Base-by-base conservation (phyloP, 257 asterid species). In the Solanum pinnatisectum region DNA sequence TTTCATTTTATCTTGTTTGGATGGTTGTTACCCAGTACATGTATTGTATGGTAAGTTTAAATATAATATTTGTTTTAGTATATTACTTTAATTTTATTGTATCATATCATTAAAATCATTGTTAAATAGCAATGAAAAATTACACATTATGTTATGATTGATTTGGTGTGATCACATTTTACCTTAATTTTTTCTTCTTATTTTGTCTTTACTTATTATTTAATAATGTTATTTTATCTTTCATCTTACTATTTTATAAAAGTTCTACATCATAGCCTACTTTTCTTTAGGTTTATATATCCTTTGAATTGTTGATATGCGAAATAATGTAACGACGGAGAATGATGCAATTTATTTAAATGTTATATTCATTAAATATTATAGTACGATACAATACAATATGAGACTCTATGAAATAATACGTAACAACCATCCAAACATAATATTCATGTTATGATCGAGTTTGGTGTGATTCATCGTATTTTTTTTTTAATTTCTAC, bases 81-180 rank as follows among this genome's bases (percentile, higher is more conserved):
- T 63, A 10, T 10, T n/a, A 63, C 7, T 10, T n/a, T 10, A n/a
- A n/a, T 2, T n/a, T n/a, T n/a, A 5, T n/a, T 4, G 33, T 1
- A 10, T n/a, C 0, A 0, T 63, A 5, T n/a, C 1, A 10, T 63
- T 63, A 63, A n/a, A 63, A 4, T 0, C 3, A n/a, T 65, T 0
- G 0, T 25, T 65, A 1, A 10, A 1, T 65, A 65, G 2, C 15
- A 9, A 1, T 4, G 14, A 63, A 23, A 63, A 23, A 10, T 0
- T 3, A 10, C 4, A 23, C 13, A 4, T 23, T 63, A 1, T 4
- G 2, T 63, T 5, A 63, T 1, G 3, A 10, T 23, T 5, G 14
- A 63, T 63, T 23, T 23, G 14, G 6, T 63, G 32, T 63, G 71
- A 63, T 63, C 30, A 1, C 6, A 10, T 63, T 63, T 52, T 52